phyloP scores from a whole-genome alignment of 345 rosid genomes.

The Eucalyptus camaldulensis region DNA sequence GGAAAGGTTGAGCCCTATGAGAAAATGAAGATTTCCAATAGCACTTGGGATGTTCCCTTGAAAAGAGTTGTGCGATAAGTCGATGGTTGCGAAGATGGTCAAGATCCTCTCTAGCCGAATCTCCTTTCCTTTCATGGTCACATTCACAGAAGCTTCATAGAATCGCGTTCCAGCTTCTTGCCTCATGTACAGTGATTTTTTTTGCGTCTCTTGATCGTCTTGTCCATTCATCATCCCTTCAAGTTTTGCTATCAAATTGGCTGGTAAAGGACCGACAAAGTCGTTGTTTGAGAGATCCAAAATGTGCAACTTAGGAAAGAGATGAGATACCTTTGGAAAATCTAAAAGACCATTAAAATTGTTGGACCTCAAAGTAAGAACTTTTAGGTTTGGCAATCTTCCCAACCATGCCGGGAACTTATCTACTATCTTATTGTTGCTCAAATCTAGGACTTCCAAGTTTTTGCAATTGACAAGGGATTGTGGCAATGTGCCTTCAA shows the following conservation, averaged over 20 bases:
- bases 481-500: not conserved
- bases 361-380: not conserved
- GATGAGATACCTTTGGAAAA: not conserved
- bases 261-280: not conserved
- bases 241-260: not conserved
- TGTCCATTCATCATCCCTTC: too few relatives aligned
- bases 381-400: not conserved
- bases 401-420: not conserved
- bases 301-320: not conserved
- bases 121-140: too few relatives aligned
- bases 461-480: not conserved
- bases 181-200: too few relatives aligned
- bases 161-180: too few relatives aligned
- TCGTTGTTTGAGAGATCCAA: not conserved
- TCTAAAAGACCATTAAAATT: not conserved
- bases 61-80: too few relatives aligned
- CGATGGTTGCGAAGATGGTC: too few relatives aligned
- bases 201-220: too few relatives aligned
- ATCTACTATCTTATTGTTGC: not conserved
- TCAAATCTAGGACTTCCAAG: not conserved
- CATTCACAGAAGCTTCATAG: too few relatives aligned
- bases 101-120: too few relatives aligned
- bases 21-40: too few relatives aligned
- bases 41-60: too few relatives aligned
- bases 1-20: too few relatives aligned